phyloP scores from a whole-genome alignment of 805 yeast species.

The Scheffersomyces coipomensis region DNA sequence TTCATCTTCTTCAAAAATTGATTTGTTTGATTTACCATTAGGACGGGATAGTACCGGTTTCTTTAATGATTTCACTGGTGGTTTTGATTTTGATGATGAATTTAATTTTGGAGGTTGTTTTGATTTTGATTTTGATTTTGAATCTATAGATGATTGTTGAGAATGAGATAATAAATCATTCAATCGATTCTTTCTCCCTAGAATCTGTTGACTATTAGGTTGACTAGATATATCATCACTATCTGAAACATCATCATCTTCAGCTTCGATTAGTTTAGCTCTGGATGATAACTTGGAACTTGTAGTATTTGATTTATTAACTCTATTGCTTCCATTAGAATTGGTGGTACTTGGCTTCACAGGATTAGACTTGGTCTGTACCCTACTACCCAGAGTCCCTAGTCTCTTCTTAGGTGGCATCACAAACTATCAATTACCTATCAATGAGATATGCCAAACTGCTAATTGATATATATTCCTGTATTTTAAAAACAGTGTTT shows the following conservation, averaged over 20 bases:
- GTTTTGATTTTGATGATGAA: neutral
- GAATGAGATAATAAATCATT: constrained; percentile 13
- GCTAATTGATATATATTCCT: neutral
- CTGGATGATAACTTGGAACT: too few species aligned
- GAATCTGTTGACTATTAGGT: constrained; percentile 4
- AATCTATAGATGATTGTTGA: constrained; percentile 2
- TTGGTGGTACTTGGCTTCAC: too few species aligned
- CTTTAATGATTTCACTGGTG: neutral
- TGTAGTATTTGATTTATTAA: too few species aligned
- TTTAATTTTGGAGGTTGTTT: neutral
- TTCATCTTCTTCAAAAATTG: constrained; percentile 23
- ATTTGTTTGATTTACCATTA: neutral
- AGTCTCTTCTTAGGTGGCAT: neutral
- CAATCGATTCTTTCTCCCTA: constrained; percentile 18
- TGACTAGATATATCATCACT: constrained; percentile 7
- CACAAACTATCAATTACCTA: too few species aligned
- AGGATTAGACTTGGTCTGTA: too few species aligned
- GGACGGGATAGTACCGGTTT: neutral
- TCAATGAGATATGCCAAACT: too few species aligned
- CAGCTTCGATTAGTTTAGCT: too few species aligned
- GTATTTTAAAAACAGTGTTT: neutral
- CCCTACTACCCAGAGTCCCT: too few species aligned
- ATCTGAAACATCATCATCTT: neutral
- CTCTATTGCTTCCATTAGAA: too few species aligned
- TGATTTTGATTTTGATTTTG: neutral